Base-by-base conservation (phyloP, 2,329 filamentous ascomycete genomes). In the Tolypocladium nubicola region DNA sequence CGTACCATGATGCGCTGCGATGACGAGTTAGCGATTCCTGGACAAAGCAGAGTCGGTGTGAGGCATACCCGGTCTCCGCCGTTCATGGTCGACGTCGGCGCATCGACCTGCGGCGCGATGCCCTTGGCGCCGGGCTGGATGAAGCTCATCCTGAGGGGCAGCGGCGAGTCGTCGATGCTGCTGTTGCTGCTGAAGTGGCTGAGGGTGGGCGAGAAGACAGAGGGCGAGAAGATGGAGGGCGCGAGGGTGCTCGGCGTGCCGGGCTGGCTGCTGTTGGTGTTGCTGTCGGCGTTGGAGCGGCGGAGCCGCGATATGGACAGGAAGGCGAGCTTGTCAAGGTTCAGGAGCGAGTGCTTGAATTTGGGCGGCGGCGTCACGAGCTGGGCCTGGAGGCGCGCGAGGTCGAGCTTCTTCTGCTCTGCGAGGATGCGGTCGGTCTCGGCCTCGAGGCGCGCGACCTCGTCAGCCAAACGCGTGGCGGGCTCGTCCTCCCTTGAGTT, bases 71-170 rank as follows among this genome's bases (percentile, higher is more conserved):
- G 79, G 67, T 92, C 88, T 52, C 86, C 87, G 60, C 87, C 83
- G 73, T 95, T 95, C 58, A 88, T 86, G 16, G 89, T 89, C 56
- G 90, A 91, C 11, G 86, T 77, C 1, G 91, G 91, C 26, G 89
- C 89, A 75, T 95, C 90, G 49, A 79, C 85, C 55, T 77, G 76
- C 43, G 76, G 75, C 7, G 77, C 73, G 57, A 77, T 73, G 58
- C 76, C 76, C 61, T 68, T 74, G 14, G 75, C 76, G 33, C 76
- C 76, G n/a, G 68, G 67, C 59, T 76, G 72, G 57, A 79, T 78
- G 53, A 71, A 71, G 55, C 64, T 67, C 71, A 73, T 73, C 54
- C 63, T 70, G 57, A 63, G 61, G 30, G 66, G 64, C 21, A 61
- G 60, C n/a, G 62, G 59, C 39, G 65, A 67, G 13, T 71, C 69